These are phyloP conservation scores for Rhexocercosporidium sp. DNA, from an alignment of 2,329 filamentous ascomycete species.

Conservation along the genomic window DNA sequence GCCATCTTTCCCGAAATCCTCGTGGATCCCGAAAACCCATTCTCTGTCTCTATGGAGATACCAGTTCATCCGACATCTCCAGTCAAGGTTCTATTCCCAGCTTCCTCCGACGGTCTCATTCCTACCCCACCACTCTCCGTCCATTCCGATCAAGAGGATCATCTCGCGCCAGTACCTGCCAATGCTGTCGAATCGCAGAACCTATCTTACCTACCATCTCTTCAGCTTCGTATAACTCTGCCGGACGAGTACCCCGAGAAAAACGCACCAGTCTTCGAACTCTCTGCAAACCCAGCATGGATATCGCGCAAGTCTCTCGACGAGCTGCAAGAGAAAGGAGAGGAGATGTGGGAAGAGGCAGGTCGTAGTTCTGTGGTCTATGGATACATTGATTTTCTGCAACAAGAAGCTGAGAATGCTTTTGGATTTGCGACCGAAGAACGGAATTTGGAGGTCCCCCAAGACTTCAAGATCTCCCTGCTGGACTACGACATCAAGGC, in stretches of 20 bases:
- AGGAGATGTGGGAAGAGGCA: slow-evolving; percentile 65
- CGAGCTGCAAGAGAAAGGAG: slow-evolving; percentile 55
- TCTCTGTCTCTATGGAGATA: slow-evolving; percentile 58
- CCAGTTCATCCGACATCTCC: slow-evolving; percentile 60
- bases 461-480: slow-evolving; percentile 70
- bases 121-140: slow-evolving; percentile 37
- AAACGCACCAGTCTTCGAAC: slow-evolving; percentile 53
- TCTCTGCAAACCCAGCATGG: slow-evolving; percentile 64
- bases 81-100: slow-evolving; percentile 63
- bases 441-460: slow-evolving; percentile 56
- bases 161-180: slow-evolving; percentile 19
- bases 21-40: slow-evolving; percentile 48
- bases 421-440: slow-evolving; percentile 61
- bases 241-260: slow-evolving; percentile 63
- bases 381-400: slow-evolving; percentile 67
- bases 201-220: slow-evolving; percentile 58
- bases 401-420: slow-evolving; percentile 61
- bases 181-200: slow-evolving; percentile 36
- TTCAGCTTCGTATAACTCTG: slow-evolving; percentile 58
- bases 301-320: slow-evolving; percentile 54
- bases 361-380: slow-evolving; percentile 65
- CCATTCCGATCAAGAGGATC: slow-evolving; percentile 29
- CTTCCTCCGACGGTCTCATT: slow-evolving; percentile 46
- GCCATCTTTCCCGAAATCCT: slow-evolving; percentile 72
- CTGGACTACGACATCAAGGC: slow-evolving; percentile 80